Evolutionary conservation across 441 rosid genomes (phyloP), one percentile per base, ranked within the genome.

Genomic region (Mallotus japonicus): DNA sequence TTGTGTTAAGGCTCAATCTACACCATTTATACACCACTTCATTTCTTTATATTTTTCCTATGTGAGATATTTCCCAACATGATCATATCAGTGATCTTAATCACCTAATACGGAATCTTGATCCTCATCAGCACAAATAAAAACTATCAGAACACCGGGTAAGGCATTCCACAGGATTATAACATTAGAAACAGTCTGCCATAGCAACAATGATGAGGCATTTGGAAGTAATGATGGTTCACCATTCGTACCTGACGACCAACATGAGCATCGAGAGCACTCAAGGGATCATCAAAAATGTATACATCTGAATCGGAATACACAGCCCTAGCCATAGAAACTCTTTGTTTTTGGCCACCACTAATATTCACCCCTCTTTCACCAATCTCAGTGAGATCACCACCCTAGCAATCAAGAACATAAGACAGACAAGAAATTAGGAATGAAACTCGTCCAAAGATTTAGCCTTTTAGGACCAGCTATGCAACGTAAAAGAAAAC

Each of bases 361-460:
- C 99, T 96, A 53, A 96, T 92, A 81, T 96, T 96, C 68, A 94
- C 96, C 70, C 98, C 99, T 80, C 98, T 91, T 85, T 91, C 98
- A 72, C 98, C 99, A 75, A 96, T 93, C 86, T 96, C 99, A 0
- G 98, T 87, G 69, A 88, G 84, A 83, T 93, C 99, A 69, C 80
- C 88, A n/a, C 92, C 98, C 99, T 96, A 68, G 74, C 75, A 71
- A 70, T 97, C 0, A 89, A 86, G 95, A 67, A 79, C 62, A 66
- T 66, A 50, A 65, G 47, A 76, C 19, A 73, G 55, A 62, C 5
- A 77, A 79, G 34, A 66, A 80, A 75, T 51, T 50, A 67, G 70
- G 37, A 71, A 44, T 22, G 17, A 10, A 66, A 65, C 67, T 59
- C 64, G 22, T 9, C 49, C 56, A 70, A 55, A 55, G 37, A 59